phyloP scores from a whole-genome alignment of 164 flowering plant genomes.

The Stephania japonica region DNA sequence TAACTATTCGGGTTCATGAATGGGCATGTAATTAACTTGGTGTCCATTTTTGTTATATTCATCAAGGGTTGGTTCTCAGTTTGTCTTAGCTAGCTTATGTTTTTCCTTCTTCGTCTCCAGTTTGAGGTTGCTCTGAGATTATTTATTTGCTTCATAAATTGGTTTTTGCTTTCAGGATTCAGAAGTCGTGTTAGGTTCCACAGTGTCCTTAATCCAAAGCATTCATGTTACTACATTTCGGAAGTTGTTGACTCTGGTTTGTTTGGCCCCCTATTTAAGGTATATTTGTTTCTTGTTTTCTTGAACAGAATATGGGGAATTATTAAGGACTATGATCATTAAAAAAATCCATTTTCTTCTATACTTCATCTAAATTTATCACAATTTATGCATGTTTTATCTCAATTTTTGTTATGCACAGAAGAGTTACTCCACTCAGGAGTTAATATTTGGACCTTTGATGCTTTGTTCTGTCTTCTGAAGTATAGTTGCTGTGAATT shows the following conservation, averaged over 20 bases:
- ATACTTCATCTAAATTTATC: not conserved
- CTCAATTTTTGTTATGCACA: not conserved
- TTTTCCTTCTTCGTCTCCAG: not conserved
- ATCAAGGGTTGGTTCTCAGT: not conserved
- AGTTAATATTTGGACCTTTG: not conserved
- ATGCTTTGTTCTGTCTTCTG: not conserved
- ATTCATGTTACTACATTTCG: conserved; percentile 44
- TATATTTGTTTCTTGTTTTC: conserved; percentile 13
- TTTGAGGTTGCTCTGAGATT: not conserved
- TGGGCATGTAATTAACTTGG: not conserved
- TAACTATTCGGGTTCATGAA: not conserved
- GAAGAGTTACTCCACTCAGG: not conserved
- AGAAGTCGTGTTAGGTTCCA: conserved; percentile 58
- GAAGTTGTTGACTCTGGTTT: conserved; percentile 79
- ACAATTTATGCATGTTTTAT: too few relatives aligned
- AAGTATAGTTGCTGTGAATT: conserved; percentile 9
- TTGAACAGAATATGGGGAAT: conserved; percentile 1
- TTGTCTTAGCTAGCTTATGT: not conserved
- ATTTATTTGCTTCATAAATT: not conserved
- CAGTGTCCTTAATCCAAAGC: conserved; percentile 47
- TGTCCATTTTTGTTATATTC: not conserved
- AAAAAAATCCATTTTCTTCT: not conserved
- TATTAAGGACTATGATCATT: not conserved
- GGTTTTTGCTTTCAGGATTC: conserved; percentile 44
- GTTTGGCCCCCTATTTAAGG: conserved; percentile 83